Percentiles rank a stretch among this genome's conserved stretches.
These are phyloP conservation scores for Mycena sp. DNA, from an alignment of 1,284 basidiomycete species.

Conservation along the genomic window DNA sequence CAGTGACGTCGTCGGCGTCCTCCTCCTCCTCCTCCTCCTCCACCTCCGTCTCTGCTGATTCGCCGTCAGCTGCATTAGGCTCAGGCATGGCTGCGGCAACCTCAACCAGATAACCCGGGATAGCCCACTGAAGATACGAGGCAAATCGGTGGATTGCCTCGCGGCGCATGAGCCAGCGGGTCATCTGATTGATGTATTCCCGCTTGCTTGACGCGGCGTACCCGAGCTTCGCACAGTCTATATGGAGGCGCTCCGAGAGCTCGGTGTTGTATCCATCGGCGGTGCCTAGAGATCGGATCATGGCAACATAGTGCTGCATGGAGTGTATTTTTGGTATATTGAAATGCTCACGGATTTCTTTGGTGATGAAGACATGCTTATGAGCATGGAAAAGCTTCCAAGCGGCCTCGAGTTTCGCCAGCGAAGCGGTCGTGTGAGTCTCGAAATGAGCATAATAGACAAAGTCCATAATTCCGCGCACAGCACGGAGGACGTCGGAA, in stretches of 20 bases:
- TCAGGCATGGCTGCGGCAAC: neutral
- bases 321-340: conserved; percentile 44
- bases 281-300: too few species aligned
- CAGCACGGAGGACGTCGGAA: conserved; percentile 22
- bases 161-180: conserved; percentile 41
- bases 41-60: too few species aligned
- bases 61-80: neutral
- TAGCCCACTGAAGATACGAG: too few species aligned
- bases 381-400: conserved; percentile 38
- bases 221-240: conserved; percentile 33
- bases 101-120: conserved; percentile 3
- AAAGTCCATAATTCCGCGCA: too few species aligned
- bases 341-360: conserved; percentile 34
- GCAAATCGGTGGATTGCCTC: conserved; percentile 28
- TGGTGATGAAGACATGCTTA: conserved; percentile 40
- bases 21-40: neutral
- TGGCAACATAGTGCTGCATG: too few species aligned
- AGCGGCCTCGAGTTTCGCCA: conserved; percentile 30
- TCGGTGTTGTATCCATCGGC: too few species aligned
- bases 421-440: conserved; percentile 30
- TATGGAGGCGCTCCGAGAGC: too few species aligned
- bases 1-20: neutral
- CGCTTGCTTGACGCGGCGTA: conserved; percentile 35
- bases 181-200: conserved; percentile 44
- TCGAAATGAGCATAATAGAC: conserved; percentile 36